Evolutionary conservation across 306 rosid species (phyloP), one percentile per base, ranked within the genome.

Genomic region (Senna tora): DNA sequence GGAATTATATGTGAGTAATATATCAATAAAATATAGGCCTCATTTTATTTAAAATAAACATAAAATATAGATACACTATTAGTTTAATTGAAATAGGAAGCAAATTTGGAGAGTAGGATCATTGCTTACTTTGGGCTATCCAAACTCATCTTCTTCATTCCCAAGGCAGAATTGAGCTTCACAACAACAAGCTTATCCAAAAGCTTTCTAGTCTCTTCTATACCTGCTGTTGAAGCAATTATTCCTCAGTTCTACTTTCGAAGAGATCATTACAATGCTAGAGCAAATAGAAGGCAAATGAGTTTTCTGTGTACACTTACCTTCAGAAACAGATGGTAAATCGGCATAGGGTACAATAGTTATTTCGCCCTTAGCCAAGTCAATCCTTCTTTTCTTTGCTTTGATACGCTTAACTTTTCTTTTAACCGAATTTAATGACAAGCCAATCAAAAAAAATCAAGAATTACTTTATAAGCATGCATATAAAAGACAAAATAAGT

Each of bases 171-270:
- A 71, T 88, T 73, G 74, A 87, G 73, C 89, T 88, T 91, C 77
- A 88, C 73, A 70, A 88, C 85, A 55, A 77, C 96, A 76, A 91
- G 84, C 79, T 88, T 91, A 57, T 88, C 91, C 83, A 91, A 76
- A 60, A 88, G 84, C 65, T 82, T 82, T 75, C 64, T 87, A 56
- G 80, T 80, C 69, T 84, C 78, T 36, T 79, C 82, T 8, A 69
- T 6, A 77, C 82, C 95, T 85, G 85, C 71, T 70, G 65, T 58
- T 7, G 17, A 42, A 7, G 64, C 39, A 62, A 58, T 43, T 60
- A 36, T 1, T 33, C 51, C 39, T 60, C 73, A 72, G 50, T 22
- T 54, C 33, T 33, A 73, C 21, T 64, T 60, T 52, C 15, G 19
- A 55, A 64, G 38, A 45, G 41, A 9, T 43, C 30, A 60, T 25